These are phyloP conservation scores for Neurospora hispaniola DNA, from an alignment of 495 filamentous ascomycete species.

Conservation along the genomic window DNA sequence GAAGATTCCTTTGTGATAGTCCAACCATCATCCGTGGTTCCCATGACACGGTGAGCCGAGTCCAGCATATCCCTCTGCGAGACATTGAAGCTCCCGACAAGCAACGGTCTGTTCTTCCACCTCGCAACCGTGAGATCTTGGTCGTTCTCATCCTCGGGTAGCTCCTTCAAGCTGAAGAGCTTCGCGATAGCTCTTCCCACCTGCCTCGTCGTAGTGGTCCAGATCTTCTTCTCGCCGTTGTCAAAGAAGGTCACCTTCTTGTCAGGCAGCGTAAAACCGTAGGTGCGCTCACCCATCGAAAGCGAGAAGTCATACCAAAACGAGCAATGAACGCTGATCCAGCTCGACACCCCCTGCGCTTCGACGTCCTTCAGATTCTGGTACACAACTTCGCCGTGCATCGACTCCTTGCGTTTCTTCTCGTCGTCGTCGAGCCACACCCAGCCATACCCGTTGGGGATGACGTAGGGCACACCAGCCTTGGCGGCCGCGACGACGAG, in stretches of 20 bases:
- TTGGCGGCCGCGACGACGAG: slow-evolving; percentile 50
- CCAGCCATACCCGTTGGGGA: slow-evolving; percentile 49
- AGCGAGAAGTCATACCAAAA: slow-evolving; percentile 42
- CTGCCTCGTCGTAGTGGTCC: slow-evolving; percentile 30
- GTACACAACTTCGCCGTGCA: slow-evolving; percentile 2
- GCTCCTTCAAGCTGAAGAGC: slow-evolving; percentile 26
- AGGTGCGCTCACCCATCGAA: slow-evolving; percentile 14
- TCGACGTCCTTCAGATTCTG: slow-evolving; percentile 25
- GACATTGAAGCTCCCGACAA: slow-evolving; percentile 32
- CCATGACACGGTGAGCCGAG: slow-evolving; percentile 40
- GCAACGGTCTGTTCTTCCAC: slow-evolving; percentile 30
- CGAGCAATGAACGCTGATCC: slow-evolving; percentile 29
- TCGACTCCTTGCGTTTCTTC: slow-evolving; percentile 19
- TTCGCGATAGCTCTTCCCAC: slow-evolving; percentile 31
- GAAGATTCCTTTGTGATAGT: slow-evolving; percentile 33
- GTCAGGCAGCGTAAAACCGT: slow-evolving; percentile 24
- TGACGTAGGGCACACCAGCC: slow-evolving; percentile 49
- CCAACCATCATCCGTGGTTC: slow-evolving; percentile 46
- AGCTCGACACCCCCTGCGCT: slow-evolving; percentile 18
- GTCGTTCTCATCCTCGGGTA: slow-evolving; percentile 36
- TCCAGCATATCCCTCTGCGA: slow-evolving; percentile 40
- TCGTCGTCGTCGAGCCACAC: not conserved
- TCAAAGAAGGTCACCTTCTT: slow-evolving; percentile 25
- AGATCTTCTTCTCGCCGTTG: slow-evolving; percentile 23
- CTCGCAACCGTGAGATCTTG: slow-evolving; percentile 16